Evolutionary conservation across 495 filamentous ascomycete genomes (phyloP), one percentile per base, ranked within the genome.

Genomic region (Lasiosphaeriaceae sp.): DNA sequence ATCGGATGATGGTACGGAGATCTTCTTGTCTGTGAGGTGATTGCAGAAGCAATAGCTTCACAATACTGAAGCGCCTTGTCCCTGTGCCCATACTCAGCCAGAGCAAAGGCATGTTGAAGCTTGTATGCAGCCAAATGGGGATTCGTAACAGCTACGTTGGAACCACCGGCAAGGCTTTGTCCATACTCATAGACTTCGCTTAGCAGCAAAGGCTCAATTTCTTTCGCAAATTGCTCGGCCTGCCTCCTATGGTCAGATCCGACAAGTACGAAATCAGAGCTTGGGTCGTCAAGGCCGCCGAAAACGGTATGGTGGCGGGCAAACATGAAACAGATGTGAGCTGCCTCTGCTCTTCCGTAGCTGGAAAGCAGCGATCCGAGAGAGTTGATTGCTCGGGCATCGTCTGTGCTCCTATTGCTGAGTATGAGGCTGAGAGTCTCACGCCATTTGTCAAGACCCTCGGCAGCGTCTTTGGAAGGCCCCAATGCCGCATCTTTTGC

Each of bases 171-270:
- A 19, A 90, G 79, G 54, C 84, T 86, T 24, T 88, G 80, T 8
- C 86, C 90, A 69, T 87, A 96, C 63, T 99, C 95, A 66, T 94
- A 96, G 2, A 94, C 83, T 71, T 99, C 95, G 51, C 89, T 97
- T 37, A 97, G 82, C 34, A 96, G 74, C 24, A 96, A 81, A 11
- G 89, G 79, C 66, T 97, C 92, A 50, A 92, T 77, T 66, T 97
- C 90, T 51, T 81, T 84, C 22, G 86, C 80, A 57, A 89, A 83
- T 34, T 86, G 79, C 48, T 83, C 77, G 34, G 85, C 80, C 46
- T 85, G 81, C 21, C 76, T 79, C 31, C 81, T 75, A 66, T 92
- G 90, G 66, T 96, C 89, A 14, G 82, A 86, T 8, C 95, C 94
- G 31, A 99, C 77, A 9, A 99, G 82, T 8, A 89, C 85, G 61